Evolutionary conservation across 1,139 yeast species (phyloP), one percentile per base, ranked within the genome.

Genomic region (Sugiyamaella paludigena): DNA sequence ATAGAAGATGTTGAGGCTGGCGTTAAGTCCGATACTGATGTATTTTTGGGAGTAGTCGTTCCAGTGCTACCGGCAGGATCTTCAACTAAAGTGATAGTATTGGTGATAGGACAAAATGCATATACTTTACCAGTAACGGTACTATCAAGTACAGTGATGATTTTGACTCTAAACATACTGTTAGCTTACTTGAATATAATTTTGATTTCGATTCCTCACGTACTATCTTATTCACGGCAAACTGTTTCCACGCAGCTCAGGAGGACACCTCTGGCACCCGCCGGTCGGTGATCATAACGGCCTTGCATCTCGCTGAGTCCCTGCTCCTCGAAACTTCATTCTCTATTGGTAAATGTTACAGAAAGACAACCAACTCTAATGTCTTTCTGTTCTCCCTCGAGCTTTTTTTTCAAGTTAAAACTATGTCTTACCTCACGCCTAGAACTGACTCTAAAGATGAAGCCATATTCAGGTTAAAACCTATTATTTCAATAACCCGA

Each of bases 91-190:
- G 76, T 68, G n/a, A 75, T 54, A 3, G 76, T 72, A 54, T 66
- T 67, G 28, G 75, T 68, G 8, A 68, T 61, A 2, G 77, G 71
- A 52, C 75, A 79, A 63, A 77, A 82, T 7, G 88, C 77, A 64
- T 81, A 83, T 32, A 86, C 76, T 36, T 76, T 70, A 1, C 94
- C 95, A 10, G 72, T 72, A 48, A 81, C 73, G 9, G 73, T 71
- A 40, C 76, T 75, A 60, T 83, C 89, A 43, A 81, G 69, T 9
- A 77, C 70, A 41, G 86, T 84, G 7, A 79, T 77, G 45, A 84
- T 73, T 61, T 73, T 78, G 52, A 86, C 86, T 60, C 83, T 82
- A 36, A 19, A 45, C 5, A n/a, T 12, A 24, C 7, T 11, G 39
- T 33, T 27, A 42, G 40, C 28, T 28, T 27, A 6, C 2, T n/a